Evolutionary conservation across 345 rosid species (phyloP), one percentile per base, ranked within the genome.

Genomic region (Ricinus communis): DNA sequence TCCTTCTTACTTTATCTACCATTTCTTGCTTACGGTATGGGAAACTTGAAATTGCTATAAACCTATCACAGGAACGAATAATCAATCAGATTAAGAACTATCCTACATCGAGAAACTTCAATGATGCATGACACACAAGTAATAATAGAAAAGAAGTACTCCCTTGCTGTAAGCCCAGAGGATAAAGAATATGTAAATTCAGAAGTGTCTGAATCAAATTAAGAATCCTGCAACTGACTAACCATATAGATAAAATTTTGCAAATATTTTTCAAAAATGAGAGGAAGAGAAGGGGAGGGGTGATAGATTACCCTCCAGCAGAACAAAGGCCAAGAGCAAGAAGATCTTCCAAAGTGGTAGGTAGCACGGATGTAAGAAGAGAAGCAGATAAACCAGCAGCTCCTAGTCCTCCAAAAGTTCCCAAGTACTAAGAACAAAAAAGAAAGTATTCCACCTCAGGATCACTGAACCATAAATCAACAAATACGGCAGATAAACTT

Each of bases 331-430:
- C 91, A 33, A 92, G 88, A 46, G 93, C 97, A 36, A 92, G 97
- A 80, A 95, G 97, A 86, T 92, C 99, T 80, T 91, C 98, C 74
- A 90, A 68, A 52, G 95, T 94, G 49, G 95, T 82, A 50, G 88
- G 88, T 54, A 94, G 85, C 62, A 94, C 93, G 52, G 93, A 94
- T 65, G 96, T 90, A 75, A 91, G 82, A 72, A 91, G 93, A 41
- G 97, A 91, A 40, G 98, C 98, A 65, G 96, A 87, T 65, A 94
- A 80, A 30, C 96, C 96, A 27, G 98, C 98, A 38, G 86, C 93
- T 77, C 97, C 99, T 30, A 91, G 84, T 69, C 97, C 97, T 71
- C 97, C 91, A 82, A 89, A 87, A 49, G 97, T 85, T 74, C 86
- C 96, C 79, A 90, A 69, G 80, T 86, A 90, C 97, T 92, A 77